Percentiles rank a stretch among this genome's conserved stretches.
These are phyloP conservation scores for Xylaria sp. DNA, from an alignment of 2,329 filamentous ascomycete species.

Conservation along the genomic window DNA sequence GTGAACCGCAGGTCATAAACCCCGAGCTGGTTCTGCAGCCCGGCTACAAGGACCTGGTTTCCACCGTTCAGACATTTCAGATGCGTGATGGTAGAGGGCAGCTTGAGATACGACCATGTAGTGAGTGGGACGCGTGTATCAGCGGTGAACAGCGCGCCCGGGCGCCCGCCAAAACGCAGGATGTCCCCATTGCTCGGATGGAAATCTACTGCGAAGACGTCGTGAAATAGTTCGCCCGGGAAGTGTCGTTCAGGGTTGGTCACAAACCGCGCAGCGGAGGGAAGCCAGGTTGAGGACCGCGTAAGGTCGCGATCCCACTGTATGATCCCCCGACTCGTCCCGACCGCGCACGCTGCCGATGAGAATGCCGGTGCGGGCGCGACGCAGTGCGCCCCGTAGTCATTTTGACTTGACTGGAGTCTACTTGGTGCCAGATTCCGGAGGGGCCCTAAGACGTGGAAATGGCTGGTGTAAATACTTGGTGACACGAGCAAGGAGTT, in stretches of 20 bases:
- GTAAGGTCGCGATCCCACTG: constrained; percentile 48
- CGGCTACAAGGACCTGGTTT: constrained; percentile 64
- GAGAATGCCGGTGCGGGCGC: constrained; percentile 55
- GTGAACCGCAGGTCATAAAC: constrained; percentile 67
- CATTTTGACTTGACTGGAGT: constrained; percentile 34
- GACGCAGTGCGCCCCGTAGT: constrained; percentile 51
- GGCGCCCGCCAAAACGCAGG: constrained; percentile 62
- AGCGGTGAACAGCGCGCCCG: constrained; percentile 56
- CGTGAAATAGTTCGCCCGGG: constrained; percentile 37
- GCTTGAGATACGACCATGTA: constrained; percentile 41
- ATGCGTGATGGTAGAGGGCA: constrained; percentile 59
- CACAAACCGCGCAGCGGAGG: constrained; percentile 37
- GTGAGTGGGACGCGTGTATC: constrained; percentile 55
- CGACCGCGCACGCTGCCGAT: constrained; percentile 57
- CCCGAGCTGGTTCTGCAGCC: constrained; percentile 60
- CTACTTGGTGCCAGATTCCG: not conserved
- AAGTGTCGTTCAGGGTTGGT: not conserved
- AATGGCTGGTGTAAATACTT: constrained; percentile 6
- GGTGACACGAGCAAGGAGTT: not conserved
- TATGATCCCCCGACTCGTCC: constrained; percentile 60
- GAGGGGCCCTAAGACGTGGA: not conserved
- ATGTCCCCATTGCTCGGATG: constrained; percentile 56
- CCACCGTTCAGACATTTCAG: constrained; percentile 58
- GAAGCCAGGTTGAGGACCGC: constrained; percentile 50
- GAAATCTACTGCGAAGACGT: constrained; percentile 63